A percentile compares a stretch with the other conserved stretches of the same genome.
Evolutionary conservation across 768 basidiomycete species (phyloP).

Genomic region (Boletus bicolor): DNA sequence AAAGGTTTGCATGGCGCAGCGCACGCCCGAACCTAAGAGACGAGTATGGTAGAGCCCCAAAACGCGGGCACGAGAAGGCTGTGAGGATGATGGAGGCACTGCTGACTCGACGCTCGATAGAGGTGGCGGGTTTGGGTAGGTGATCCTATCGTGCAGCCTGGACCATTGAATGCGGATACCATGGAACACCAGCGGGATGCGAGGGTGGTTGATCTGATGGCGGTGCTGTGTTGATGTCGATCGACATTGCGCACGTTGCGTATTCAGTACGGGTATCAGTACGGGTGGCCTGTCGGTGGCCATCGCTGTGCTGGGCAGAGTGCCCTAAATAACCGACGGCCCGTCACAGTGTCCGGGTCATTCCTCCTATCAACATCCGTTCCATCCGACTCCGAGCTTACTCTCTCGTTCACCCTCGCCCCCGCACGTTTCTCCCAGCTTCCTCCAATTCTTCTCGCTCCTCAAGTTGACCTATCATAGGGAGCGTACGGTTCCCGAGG

Average conservation of each 20-base stretch:
- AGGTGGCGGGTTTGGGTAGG: neutral
- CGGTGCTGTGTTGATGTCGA: neutral
- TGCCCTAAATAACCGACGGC: neutral
- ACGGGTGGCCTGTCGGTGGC: neutral
- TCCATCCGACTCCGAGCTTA: neutral
- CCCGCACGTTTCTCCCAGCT: neutral
- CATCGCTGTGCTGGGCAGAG: neutral
- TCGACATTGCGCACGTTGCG: conserved; percentile 2
- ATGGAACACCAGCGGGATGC: neutral
- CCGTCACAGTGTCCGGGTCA: neutral
- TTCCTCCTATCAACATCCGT: neutral
- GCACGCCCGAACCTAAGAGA: neutral
- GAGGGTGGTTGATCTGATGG: neutral
- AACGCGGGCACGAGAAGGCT: neutral
- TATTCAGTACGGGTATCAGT: neutral
- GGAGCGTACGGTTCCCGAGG: neutral
- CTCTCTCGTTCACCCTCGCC: neutral
- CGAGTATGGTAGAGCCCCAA: neutral
- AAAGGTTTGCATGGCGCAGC: neutral
- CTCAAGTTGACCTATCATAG: too few relatives aligned
- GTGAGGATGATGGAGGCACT: neutral
- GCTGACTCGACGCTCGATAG: neutral
- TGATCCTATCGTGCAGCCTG: neutral
- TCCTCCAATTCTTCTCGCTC: neutral
- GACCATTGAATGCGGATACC: neutral